Evolutionary conservation across 75 land plant species (phyloP), one percentile per base, ranked within the genome.

Genomic region (Pinus tabuliformis): DNA sequence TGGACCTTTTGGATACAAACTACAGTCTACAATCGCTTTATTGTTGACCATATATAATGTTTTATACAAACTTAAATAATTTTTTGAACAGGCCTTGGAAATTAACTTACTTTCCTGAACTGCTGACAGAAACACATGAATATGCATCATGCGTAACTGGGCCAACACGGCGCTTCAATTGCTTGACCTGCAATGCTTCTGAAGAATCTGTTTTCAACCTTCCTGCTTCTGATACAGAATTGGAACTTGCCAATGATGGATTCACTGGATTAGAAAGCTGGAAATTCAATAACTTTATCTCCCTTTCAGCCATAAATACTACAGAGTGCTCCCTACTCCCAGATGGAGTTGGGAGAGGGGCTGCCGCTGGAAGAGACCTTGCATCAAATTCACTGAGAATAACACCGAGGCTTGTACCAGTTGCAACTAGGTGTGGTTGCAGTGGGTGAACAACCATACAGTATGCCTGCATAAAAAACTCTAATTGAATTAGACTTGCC

Each of bases 391-490:
- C 99, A 76, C 95, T 90, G 22, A 96, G 78, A 76, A 96, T 92
- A 56, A 96, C 87, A 64, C 99, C 99, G 82, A 94, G 74, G 76
- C 92, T 96, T 77, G 99, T 94, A 17, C 99, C 99, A 72, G 89
- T 90, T 17, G 98, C 99, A 83, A 96, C 99, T 77, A 96, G 86
- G 76, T 96, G 99, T 66, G 99, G 99, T 62, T 94, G 99, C 68
- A 96, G 81, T 60, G 98, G 89, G 85, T 96, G 99, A 58, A 96
- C 98, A 63, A 85, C 89, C 98, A 96, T 94, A 73, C 98, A 96
- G 74, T 92, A 96, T 42, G 94, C 95, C 99, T 96, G 84, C 62
- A 81, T 21, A 3, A 60, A 17, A 42, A 58, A 3, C 49, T 75
- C 24, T 49, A 72, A 28, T 39, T 24, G 64, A 28, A 18, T 20